phyloP scores from a whole-genome alignment of 306 rosid genomes.

The Glycine soja region DNA sequence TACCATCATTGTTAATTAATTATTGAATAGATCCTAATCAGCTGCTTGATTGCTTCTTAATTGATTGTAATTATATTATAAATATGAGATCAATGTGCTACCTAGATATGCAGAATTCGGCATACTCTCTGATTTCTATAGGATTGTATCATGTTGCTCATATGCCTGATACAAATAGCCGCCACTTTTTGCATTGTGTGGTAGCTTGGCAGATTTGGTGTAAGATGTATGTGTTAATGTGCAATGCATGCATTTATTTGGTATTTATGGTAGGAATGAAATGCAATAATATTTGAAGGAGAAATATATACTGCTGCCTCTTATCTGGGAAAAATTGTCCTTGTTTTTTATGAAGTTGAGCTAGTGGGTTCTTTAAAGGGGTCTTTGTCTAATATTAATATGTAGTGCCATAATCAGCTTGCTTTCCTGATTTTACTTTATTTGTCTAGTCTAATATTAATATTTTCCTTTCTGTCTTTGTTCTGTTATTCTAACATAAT shows the following conservation, averaged over 20 bases:
- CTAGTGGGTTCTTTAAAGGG: conserved; percentile 19
- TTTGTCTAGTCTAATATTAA: neutral
- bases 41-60: conserved; percentile 26
- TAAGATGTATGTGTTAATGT: conserved; percentile 14
- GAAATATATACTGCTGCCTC: conserved; percentile 3
- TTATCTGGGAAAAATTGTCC: conserved; percentile 17
- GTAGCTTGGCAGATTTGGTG: conserved; percentile 18
- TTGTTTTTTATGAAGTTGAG: conserved; percentile 20
- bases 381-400: neutral
- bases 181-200: conserved; percentile 8
- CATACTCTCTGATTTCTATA: conserved; percentile 4
- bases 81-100: conserved; percentile 18
- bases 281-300: conserved; percentile 22
- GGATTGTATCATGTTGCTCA: conserved; percentile 26
- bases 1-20: conserved; percentile 12
- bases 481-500: conserved; percentile 4
- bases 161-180: conserved; percentile 1
- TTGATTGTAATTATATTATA: conserved; percentile 12
- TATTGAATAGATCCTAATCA: neutral
- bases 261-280: conserved; percentile 18
- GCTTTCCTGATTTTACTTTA: conserved; percentile 24
- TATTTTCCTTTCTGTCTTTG: neutral
- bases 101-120: conserved; percentile 31
- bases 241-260: conserved; percentile 20
- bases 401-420: neutral